These are phyloP conservation scores for Ophiostoma himal-ulmi DNA, from an alignment of 2,329 filamentous ascomycete genomes.

Conservation along the genomic window DNA sequence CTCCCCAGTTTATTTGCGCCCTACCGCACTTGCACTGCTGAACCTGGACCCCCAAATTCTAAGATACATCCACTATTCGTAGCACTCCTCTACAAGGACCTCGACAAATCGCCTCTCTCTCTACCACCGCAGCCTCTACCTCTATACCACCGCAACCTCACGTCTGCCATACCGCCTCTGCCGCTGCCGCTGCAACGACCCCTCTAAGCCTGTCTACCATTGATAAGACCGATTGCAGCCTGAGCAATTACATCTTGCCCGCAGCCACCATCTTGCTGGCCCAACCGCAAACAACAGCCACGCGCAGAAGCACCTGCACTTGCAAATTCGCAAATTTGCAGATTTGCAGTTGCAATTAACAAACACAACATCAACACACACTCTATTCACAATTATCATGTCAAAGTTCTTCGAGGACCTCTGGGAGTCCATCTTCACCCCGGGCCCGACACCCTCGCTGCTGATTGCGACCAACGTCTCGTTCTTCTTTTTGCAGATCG, in stretches of 20 bases:
- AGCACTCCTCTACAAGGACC: background rate
- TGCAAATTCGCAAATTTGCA: background rate
- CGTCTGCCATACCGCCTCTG: conserved; percentile 7
- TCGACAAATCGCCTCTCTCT: background rate
- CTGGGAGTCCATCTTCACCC: conserved; percentile 89
- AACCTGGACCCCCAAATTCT: background rate
- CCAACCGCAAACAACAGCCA: background rate
- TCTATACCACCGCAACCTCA: background rate
- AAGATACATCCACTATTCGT: background rate
- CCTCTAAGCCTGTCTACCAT: background rate
- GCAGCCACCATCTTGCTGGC: background rate
- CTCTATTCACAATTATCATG: conserved; percentile 37
- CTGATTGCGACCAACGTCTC: conserved; percentile 83
- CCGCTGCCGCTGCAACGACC: conserved; percentile 9
- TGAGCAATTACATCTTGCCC: background rate
- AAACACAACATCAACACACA: background rate
- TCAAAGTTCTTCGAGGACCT: conserved; percentile 65
- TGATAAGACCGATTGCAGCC: background rate
- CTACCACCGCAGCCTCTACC: background rate
- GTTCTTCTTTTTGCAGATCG: conserved; percentile 76
- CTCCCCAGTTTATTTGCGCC: conserved; percentile 6
- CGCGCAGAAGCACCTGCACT: background rate
- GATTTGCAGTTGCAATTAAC: background rate
- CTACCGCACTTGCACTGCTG: background rate
- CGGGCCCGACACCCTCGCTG: conserved; percentile 81